Conservation (phyloP, 768 basidiomycete genomes). For the Trametes meyenii region DNA sequence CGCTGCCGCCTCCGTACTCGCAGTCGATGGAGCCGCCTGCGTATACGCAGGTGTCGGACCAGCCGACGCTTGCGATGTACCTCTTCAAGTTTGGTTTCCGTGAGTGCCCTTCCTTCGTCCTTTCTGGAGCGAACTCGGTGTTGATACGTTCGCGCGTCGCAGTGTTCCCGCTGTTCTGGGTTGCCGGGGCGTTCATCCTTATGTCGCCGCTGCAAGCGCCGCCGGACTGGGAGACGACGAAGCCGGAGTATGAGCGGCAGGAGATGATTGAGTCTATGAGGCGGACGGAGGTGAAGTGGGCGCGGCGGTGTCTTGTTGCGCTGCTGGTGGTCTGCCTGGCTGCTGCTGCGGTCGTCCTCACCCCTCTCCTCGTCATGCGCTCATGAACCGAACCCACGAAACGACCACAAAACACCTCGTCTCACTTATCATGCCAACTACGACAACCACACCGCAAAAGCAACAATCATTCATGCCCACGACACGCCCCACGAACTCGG, state of each 20-base stretch:
- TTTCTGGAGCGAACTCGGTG: not conserved
- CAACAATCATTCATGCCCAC: not conserved
- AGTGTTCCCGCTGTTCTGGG: conserved; percentile 57
- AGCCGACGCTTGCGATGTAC: conserved; percentile 47
- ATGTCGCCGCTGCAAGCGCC: conserved; percentile 45
- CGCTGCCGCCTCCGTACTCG: conserved; percentile 37
- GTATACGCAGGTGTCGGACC: conserved; percentile 40
- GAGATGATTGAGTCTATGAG: conserved; percentile 38
- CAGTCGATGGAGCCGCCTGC: conserved; percentile 36
- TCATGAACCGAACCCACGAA: no score
- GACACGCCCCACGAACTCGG: not conserved
- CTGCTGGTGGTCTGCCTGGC: conserved; percentile 24
- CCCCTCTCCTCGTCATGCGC: conserved; percentile 24
- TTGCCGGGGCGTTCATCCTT: conserved; percentile 44
- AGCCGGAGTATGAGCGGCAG: conserved; percentile 40
- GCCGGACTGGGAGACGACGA: conserved; percentile 38
- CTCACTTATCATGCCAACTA: no score
- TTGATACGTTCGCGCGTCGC: conserved; percentile 5
- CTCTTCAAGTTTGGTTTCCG: conserved; percentile 55
- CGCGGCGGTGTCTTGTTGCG: conserved; percentile 40
- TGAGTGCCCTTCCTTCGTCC: conserved; percentile 33
- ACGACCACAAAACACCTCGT: no score
- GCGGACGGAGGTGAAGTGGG: conserved; percentile 45
- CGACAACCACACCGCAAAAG: no score
- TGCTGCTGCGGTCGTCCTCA: conserved; percentile 22